These are phyloP conservation scores for Brassica incana DNA, from an alignment of 345 rosid species.

Conservation along the genomic window DNA sequence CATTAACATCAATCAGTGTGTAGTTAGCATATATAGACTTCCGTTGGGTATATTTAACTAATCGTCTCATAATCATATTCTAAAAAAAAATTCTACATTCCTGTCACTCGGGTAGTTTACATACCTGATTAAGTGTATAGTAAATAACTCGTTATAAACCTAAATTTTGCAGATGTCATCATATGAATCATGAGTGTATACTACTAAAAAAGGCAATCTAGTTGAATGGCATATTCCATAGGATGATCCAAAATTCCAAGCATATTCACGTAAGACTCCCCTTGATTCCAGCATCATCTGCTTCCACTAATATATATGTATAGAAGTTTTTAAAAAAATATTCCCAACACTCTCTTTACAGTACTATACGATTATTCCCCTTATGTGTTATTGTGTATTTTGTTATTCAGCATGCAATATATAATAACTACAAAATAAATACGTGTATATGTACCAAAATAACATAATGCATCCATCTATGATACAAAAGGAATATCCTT, in stretches of 20 bases:
- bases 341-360: slow-evolving; percentile 18
- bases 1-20: too few relatives aligned
- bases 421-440: neutral
- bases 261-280: slow-evolving; percentile 38
- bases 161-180: slow-evolving; percentile 19
- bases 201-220: slow-evolving; percentile 18
- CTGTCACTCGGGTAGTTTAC: neutral
- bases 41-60: too few relatives aligned
- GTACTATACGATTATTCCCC: slow-evolving; percentile 6
- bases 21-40: too few relatives aligned
- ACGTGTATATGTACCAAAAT: neutral
- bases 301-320: slow-evolving; percentile 19
- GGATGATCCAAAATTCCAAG: slow-evolving; percentile 39
- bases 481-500: neutral
- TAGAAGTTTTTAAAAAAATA: neutral
- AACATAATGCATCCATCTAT: neutral
- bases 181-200: slow-evolving; percentile 24
- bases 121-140: neutral
- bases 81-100: neutral
- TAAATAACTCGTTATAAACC: neutral
- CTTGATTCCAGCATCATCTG: slow-evolving; percentile 37
- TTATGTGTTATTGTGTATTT: neutral
- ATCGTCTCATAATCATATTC: neutral
- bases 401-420: neutral
- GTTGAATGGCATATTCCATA: slow-evolving; percentile 34